Evolutionary conservation across 2,329 filamentous ascomycete genomes (phyloP).

Genomic region (Dryadomyces quercus-mongolicae): DNA sequence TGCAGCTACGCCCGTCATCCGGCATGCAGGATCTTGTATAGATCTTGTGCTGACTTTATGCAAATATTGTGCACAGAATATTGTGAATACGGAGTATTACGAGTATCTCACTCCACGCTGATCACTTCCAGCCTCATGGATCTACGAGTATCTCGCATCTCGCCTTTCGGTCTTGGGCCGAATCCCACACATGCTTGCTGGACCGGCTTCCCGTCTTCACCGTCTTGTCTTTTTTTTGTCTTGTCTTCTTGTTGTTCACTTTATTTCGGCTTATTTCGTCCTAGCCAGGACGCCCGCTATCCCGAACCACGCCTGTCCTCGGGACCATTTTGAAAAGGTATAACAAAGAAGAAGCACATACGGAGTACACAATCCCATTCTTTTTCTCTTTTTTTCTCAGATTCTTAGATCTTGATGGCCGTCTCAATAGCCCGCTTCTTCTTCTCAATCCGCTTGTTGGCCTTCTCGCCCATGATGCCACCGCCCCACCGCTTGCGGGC

Average conservation of each 20-base stretch:
- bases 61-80: not conserved
- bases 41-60: not conserved
- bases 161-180: not conserved
- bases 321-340: not conserved
- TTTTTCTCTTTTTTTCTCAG: not conserved
- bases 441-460: conserved; percentile 65
- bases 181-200: no score
- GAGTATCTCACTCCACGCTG: no score
- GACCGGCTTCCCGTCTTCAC: no score
- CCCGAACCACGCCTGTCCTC: not conserved
- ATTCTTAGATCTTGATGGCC: conserved; percentile 89
- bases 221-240: not conserved
- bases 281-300: conserved; percentile 1
- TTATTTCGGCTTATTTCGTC: not conserved
- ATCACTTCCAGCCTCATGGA: not conserved
- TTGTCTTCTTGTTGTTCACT: not conserved
- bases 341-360: not conserved
- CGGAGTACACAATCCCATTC: not conserved
- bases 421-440: conserved; percentile 86
- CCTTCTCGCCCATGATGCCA: conserved; percentile 98
- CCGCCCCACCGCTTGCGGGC: conserved; percentile 92
- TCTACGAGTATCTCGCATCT: no score
- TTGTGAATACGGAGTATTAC: not conserved
- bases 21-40: not conserved
- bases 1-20: not conserved